A percentile compares a stretch with the other conserved stretches of the same genome.
Evolutionary conservation across 2,329 filamentous ascomycete species (phyloP).

Genomic region (Fusarium pseudograminearum): DNA sequence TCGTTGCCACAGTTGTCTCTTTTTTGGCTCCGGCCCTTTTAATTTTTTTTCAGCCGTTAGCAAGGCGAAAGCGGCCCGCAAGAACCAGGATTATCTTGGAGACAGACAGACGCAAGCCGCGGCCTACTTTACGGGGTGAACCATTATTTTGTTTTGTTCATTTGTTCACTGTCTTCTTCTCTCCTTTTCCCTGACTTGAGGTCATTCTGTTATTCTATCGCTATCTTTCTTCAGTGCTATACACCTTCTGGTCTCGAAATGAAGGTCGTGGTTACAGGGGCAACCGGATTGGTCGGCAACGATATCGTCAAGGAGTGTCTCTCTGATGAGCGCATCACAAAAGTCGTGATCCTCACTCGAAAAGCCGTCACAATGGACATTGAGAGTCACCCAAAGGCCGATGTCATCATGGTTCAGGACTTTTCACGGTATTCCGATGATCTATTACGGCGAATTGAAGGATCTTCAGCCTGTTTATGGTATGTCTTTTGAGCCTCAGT

Average conservation of each 20-base stretch:
- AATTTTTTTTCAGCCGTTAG: constrained; percentile 22
- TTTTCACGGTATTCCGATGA: constrained; percentile 63
- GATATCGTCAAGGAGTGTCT: constrained; percentile 66
- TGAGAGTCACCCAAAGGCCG: constrained; percentile 61
- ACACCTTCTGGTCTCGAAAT: constrained; percentile 45
- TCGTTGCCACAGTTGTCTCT: constrained; percentile 7
- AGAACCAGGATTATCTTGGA: constrained; percentile 29
- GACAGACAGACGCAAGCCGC: background rate
- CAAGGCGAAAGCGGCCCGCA: constrained; percentile 35
- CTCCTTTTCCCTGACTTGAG: background rate
- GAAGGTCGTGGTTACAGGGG: constrained; percentile 70
- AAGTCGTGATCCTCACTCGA: constrained; percentile 64
- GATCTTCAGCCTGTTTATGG: constrained; percentile 74
- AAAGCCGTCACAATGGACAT: constrained; percentile 59
- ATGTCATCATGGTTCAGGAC: constrained; percentile 63
- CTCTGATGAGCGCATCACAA: constrained; percentile 61
- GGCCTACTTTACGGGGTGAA: constrained; percentile 17
- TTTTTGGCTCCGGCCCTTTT: constrained; percentile 27
- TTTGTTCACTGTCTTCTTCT: constrained; percentile 3
- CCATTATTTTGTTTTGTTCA: constrained; percentile 2
- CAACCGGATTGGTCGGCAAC: constrained; percentile 68
- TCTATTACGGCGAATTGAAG: constrained; percentile 54
- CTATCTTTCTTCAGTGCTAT: background rate
- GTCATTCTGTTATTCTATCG: background rate
- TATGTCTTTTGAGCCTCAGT: constrained; percentile 51